phyloP scores from a whole-genome alignment of 352 stramenopile species.

The Phytopythium chamaehyphon region DNA sequence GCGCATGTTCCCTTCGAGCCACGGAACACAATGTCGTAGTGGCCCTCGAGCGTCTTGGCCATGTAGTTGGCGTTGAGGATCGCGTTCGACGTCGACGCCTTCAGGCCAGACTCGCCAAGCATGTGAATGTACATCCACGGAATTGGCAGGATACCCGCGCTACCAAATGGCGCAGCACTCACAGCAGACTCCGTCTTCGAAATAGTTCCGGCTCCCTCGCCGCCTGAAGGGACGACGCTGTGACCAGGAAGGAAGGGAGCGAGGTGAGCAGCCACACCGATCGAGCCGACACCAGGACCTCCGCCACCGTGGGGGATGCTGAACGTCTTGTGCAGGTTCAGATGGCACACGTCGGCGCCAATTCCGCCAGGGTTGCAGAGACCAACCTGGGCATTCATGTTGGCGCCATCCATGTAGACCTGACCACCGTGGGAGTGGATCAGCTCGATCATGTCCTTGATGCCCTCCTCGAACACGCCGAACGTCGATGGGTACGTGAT shows the following conservation, averaged over 20 bases:
- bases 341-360: slow-evolving; percentile 97
- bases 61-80: slow-evolving; percentile 99
- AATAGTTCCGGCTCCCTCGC: slow-evolving; percentile 72
- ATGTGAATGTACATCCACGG: slow-evolving; percentile 99
- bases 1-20: slow-evolving; percentile 97
- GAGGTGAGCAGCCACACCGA: slow-evolving; percentile 93
- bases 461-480: slow-evolving; percentile 97
- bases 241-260: slow-evolving; percentile 97
- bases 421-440: slow-evolving; percentile 97
- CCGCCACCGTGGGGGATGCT: slow-evolving; percentile 98
- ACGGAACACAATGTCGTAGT: slow-evolving; percentile 96
- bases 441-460: slow-evolving; percentile 95
- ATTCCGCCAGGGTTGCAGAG: slow-evolving; percentile 96
- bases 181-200: slow-evolving; percentile 83
- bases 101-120: slow-evolving; percentile 94
- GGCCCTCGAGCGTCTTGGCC: slow-evolving; percentile 90
- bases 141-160: slow-evolving; percentile 97
- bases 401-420: slow-evolving; percentile 99
- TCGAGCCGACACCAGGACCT: slow-evolving; percentile 91
- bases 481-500: slow-evolving; percentile 99
- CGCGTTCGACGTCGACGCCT: slow-evolving; percentile 90
- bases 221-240: slow-evolving; percentile 72
- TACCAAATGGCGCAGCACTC: slow-evolving; percentile 96
- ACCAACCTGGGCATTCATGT: slow-evolving; percentile 99
- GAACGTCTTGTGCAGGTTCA: slow-evolving; percentile 99